These are phyloP conservation scores for Uronychia binucleata DNA, from an alignment of 73 alveolate species.

Conservation along the genomic window DNA sequence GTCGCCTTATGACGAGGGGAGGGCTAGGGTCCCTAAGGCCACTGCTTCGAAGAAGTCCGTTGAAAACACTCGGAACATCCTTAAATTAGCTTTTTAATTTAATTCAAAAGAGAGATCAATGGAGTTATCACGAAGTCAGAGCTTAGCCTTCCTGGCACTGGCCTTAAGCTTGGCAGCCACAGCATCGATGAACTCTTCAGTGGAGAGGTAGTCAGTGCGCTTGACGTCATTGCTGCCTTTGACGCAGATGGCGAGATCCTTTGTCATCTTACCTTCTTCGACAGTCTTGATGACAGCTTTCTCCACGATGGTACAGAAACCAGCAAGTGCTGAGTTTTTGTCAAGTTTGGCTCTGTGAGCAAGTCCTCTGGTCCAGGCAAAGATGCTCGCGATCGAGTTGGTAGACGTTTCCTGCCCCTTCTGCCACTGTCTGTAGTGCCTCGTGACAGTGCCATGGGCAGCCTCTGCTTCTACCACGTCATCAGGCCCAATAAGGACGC, in stretches of 20 bases:
- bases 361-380: conserved; percentile 92
- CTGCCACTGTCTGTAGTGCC: conserved; percentile 87
- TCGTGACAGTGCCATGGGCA: conserved; percentile 95
- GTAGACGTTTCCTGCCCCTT: conserved; percentile 88
- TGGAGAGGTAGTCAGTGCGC: conserved; percentile 40
- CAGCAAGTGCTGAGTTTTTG: conserved; percentile 61
- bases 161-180: conserved; percentile 30
- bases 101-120: conserved; percentile 41
- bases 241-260: conserved; percentile 85
- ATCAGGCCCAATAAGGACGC: conserved; percentile 65
- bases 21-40: too few relatives aligned
- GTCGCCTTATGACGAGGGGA: too few relatives aligned
- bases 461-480: conserved; percentile 91
- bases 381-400: conserved; percentile 89
- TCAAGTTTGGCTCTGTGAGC: conserved; percentile 89
- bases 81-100: conserved; percentile 57
- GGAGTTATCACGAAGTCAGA: conserved; percentile 36
- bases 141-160: conserved; percentile 24
- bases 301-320: conserved; percentile 68
- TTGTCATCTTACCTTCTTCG: conserved; percentile 83
- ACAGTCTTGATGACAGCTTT: conserved; percentile 67
- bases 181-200: conserved; percentile 66
- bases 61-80: too few relatives aligned
- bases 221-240: conserved; percentile 48
- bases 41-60: too few relatives aligned